A percentile compares a stretch with the other conserved stretches of the same genome.
Conservation (phyloP, 1,284 basidiomycete species). For the Ganoderma meredithae region DNA sequence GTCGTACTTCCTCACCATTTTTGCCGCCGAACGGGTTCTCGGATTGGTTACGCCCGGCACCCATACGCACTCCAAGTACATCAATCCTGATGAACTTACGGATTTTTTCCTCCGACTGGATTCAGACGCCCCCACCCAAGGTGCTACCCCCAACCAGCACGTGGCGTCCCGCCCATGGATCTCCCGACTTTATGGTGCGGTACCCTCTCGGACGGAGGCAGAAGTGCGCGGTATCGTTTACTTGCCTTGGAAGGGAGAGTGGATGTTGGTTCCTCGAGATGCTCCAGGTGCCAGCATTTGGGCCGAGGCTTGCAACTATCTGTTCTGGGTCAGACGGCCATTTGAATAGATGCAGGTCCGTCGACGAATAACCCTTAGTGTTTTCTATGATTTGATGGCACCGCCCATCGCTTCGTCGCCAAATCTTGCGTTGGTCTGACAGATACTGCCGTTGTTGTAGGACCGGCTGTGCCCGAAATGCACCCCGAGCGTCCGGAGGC, state of each 20-base stretch:
- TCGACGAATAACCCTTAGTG: not conserved
- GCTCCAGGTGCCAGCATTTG: conserved; percentile 61
- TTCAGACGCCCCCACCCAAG: conserved; percentile 41
- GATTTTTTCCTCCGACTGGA: conserved; percentile 78
- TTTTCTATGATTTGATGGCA: not conserved
- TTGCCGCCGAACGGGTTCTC: conserved; percentile 88
- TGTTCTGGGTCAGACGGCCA: conserved; percentile 84
- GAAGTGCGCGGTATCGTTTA: conserved; percentile 88
- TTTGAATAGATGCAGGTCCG: conserved; percentile 12
- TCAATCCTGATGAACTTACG: conserved; percentile 90
- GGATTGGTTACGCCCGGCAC: conserved; percentile 89
- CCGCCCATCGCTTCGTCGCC: not conserved
- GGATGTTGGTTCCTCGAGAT: conserved; percentile 72
- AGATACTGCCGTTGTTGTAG: not conserved
- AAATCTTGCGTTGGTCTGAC: not conserved
- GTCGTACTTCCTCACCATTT: conserved; percentile 89
- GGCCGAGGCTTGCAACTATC: conserved; percentile 79
- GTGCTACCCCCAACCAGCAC: conserved; percentile 30
- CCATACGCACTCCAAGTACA: conserved; percentile 91
- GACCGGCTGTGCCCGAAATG: not conserved
- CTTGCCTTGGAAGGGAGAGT: conserved; percentile 77
- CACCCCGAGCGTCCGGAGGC: not conserved
- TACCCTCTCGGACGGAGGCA: conserved; percentile 69
- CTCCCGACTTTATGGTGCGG: conserved; percentile 48
- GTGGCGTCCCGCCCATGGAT: conserved; percentile 48